Conservation (phyloP, 2,329 filamentous ascomycete species). For the Herpotrichia juniperi region DNA sequence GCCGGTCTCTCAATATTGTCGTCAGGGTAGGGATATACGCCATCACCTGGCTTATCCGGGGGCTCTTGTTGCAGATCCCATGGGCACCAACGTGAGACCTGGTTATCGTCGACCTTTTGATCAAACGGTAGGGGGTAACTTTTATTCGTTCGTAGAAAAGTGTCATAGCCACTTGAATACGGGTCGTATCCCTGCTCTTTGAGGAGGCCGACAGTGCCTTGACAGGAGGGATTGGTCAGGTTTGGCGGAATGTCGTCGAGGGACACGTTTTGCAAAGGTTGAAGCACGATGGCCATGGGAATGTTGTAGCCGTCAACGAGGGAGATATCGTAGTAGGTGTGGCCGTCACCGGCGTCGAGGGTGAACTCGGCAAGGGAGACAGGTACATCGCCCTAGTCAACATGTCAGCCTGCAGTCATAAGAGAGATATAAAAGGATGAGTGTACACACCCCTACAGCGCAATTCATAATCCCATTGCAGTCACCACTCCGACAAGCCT, state of each 20-base stretch:
- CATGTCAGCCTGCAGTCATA: background rate
- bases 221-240: conserved; percentile 76
- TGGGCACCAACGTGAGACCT: conserved; percentile 75
- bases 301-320: conserved; percentile 86
- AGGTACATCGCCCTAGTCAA: conserved; percentile 69
- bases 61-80: conserved; percentile 75
- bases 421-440: background rate
- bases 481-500: conserved; percentile 76
- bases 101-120: conserved; percentile 59
- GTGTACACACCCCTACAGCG: conserved; percentile 65
- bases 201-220: conserved; percentile 71
- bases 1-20: conserved; percentile 71
- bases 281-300: conserved; percentile 64
- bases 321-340: conserved; percentile 85
- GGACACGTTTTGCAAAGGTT: conserved; percentile 62
- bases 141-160: conserved; percentile 65
- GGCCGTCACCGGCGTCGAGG: conserved; percentile 68
- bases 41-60: conserved; percentile 73
- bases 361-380: conserved; percentile 83
- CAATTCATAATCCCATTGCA: conserved; percentile 75
- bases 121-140: conserved; percentile 74
- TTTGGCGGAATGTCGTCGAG: conserved; percentile 72
- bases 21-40: conserved; percentile 81
- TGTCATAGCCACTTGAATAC: conserved; percentile 58
- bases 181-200: conserved; percentile 51